phyloP scores from a whole-genome alignment of 1,139 yeast genomes.

The Protomyces gravidus region DNA sequence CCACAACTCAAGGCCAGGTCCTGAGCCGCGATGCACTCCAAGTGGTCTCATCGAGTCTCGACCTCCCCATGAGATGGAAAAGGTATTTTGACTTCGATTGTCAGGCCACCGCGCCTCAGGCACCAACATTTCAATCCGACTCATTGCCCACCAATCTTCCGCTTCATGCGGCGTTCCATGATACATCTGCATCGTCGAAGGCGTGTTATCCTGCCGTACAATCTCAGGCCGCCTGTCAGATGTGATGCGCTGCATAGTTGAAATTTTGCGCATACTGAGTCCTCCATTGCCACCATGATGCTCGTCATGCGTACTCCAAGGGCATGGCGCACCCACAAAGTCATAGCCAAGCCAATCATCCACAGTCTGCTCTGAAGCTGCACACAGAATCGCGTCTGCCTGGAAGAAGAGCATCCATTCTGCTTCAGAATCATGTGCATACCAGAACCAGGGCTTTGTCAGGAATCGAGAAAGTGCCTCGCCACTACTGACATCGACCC shows the following conservation, averaged over 20 bases:
- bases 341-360: conserved; percentile 27
- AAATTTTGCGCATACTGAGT: conserved; percentile 5
- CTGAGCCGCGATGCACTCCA: conserved; percentile 18
- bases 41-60: conserved; percentile 7
- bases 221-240: conserved; percentile 1
- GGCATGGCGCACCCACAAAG: conserved; percentile 15
- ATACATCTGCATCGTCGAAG: neutral
- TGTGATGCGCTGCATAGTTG: conserved; percentile 6
- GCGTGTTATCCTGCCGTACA: neutral
- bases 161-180: conserved; percentile 3
- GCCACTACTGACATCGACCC: conserved; percentile 10
- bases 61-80: conserved; percentile 11
- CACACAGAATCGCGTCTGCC: conserved; percentile 11
- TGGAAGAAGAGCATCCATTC: conserved; percentile 27
- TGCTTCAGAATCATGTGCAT: conserved; percentile 9
- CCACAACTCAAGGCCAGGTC: conserved; percentile 3
- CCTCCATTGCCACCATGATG: conserved; percentile 24
- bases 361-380: conserved; percentile 13
- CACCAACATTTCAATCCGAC: conserved; percentile 10
- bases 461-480: conserved; percentile 13
- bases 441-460: conserved; percentile 24
- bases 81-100: conserved; percentile 1
- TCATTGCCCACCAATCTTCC: conserved; percentile 20
- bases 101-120: conserved; percentile 19
- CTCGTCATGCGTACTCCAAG: conserved; percentile 1